These are phyloP conservation scores for Pseudopyricularia javanii DNA, from an alignment of 2,329 filamentous ascomycete species.

Conservation along the genomic window DNA sequence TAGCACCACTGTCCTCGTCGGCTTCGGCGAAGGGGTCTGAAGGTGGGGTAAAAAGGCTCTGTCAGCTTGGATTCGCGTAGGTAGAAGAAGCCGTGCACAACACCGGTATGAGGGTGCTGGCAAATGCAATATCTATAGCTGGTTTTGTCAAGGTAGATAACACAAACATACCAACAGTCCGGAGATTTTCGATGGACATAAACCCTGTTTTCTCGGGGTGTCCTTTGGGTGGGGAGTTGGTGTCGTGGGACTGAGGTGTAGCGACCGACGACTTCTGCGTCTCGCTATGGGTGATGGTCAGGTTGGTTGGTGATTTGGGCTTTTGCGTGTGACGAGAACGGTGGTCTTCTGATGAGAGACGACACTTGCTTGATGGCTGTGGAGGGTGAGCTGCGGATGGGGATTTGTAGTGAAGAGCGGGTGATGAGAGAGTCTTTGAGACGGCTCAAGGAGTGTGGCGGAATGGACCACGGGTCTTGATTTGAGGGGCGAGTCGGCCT, in stretches of 20 bases:
- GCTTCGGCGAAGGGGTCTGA: conserved; percentile 99
- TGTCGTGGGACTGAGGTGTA: neutral
- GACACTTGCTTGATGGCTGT: neutral
- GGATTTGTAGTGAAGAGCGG: too few relatives aligned
- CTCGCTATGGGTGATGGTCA: neutral
- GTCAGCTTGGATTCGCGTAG: conserved; percentile 14
- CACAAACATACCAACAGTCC: conserved; percentile 68
- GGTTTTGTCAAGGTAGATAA: neutral
- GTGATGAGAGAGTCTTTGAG: too few relatives aligned
- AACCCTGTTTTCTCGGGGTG: conserved; percentile 3
- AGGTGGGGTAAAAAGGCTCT: neutral
- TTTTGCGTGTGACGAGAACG: neutral
- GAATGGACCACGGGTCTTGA: too few relatives aligned
- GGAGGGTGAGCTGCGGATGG: neutral
- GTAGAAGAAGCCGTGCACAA: neutral
- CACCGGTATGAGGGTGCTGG: neutral
- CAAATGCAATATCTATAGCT: neutral
- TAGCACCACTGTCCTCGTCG: conserved; percentile 97
- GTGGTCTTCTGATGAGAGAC: neutral
- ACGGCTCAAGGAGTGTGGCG: too few relatives aligned
- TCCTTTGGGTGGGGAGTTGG: neutral
- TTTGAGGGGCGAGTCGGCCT: too few relatives aligned
- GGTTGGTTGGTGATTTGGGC: neutral
- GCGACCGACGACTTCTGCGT: conserved; percentile 4
- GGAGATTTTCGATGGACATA: conserved; percentile 98